Conservation (phyloP, 1,284 basidiomycete genomes). For the Malassezia nana region DNA sequence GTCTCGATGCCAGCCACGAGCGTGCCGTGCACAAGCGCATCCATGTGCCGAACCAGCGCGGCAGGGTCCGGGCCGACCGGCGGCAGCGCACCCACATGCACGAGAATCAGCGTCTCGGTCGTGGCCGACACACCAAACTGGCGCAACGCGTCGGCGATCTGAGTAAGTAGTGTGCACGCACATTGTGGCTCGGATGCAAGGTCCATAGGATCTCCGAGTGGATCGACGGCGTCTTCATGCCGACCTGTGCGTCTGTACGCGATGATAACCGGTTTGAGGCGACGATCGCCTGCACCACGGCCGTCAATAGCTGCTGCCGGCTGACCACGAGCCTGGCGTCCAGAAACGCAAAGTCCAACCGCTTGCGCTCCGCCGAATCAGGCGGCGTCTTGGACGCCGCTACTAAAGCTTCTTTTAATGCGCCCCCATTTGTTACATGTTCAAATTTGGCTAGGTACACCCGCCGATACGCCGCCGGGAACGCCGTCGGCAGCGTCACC, state of each 20-base stretch:
- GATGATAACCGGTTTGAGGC: not conserved
- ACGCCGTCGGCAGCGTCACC: slow-evolving; percentile 6
- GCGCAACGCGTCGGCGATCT: slow-evolving; percentile 17
- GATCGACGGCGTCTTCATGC: slow-evolving; percentile 20
- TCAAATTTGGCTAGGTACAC: slow-evolving; percentile 15
- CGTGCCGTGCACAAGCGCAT: slow-evolving; percentile 11
- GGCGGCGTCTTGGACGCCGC: slow-evolving; percentile 8
- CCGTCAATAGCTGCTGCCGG: slow-evolving; percentile 14
- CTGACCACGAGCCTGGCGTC: slow-evolving; percentile 11
- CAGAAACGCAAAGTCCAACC: slow-evolving; percentile 17
- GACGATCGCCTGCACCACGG: slow-evolving; percentile 12
- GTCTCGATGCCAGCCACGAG: not conserved
- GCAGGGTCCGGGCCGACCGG: not conserved
- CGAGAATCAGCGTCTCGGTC: slow-evolving; percentile 10
- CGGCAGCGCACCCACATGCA: slow-evolving; percentile 2
- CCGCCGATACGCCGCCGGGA: slow-evolving; percentile 4
- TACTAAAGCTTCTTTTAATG: slow-evolving; percentile 11
- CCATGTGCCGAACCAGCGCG: slow-evolving; percentile 5
- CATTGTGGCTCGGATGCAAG: slow-evolving; percentile 18
- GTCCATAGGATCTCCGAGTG: slow-evolving; percentile 23
- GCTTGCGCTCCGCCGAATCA: slow-evolving; percentile 5
- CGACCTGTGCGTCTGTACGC: not conserved
- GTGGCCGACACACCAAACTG: slow-evolving; percentile 14
- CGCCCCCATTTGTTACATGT: slow-evolving; percentile 9
- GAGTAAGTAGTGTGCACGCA: slow-evolving; percentile 4